Base-by-base conservation (phyloP, 768 basidiomycete genomes). In the Cystobasidium onofrii region DNA sequence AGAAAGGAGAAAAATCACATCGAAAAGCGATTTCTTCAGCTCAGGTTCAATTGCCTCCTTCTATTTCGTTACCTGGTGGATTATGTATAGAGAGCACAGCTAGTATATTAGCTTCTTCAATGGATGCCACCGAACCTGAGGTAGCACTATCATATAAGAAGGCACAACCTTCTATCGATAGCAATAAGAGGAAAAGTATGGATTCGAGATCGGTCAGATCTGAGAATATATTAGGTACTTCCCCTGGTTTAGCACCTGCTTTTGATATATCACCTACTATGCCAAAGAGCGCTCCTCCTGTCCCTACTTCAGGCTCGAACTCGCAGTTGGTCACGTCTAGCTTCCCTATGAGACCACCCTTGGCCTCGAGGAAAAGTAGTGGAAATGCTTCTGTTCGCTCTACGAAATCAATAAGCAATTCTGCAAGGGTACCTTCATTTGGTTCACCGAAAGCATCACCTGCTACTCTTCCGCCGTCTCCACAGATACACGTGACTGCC, bases 1-100 rank as follows among this genome's bases (percentile, higher is more conserved):
- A 29, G 33, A 60, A 60, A 60, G 57, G n/a, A 4, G n/a, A 34
- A 2, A 60, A 60, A 60, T 12, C 57, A 34, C 29, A 27, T 27
- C 57, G 33, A 6, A 60, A 60, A 34, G 23, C 15, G 9, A 27
- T 13, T 4, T 60, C 25, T 15, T 60, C 57, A 1, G 25, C 57
- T 43, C 63, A 64, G 23, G 36, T 64, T 27, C 63, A 64, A 29
- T 25, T 64, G 12, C 63, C 63, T 4, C 33, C 63, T 3, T 41
- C 36, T 34, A 39, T 64, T 27, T 41, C 63, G 6, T 27, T 64
- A 18, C 63, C 63, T 4, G 39, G 33, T 20, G 63, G 63, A 27
- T 29, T 64, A 20, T 27, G 39, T 17, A 64, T 64, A 12, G 63
- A 64, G 27, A 64, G 63, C 29, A 64, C 63, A 27, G 63, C 63